Percentiles rank a stretch among this genome's conserved stretches.
These are phyloP conservation scores for Penicillium psychrosexuale DNA, from an alignment of 2,329 filamentous ascomycete genomes.

Conservation along the genomic window DNA sequence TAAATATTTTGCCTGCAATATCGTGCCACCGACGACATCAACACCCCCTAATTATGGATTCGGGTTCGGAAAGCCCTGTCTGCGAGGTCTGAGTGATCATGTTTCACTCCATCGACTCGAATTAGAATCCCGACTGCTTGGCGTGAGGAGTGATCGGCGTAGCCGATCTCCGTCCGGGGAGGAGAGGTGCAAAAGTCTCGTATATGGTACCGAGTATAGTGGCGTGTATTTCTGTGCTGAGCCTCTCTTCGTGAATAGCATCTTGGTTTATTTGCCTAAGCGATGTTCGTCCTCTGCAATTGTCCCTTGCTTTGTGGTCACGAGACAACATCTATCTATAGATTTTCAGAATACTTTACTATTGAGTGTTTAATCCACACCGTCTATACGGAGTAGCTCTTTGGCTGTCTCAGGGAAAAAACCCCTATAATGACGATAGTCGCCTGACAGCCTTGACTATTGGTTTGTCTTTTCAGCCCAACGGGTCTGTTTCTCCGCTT, in stretches of 20 bases:
- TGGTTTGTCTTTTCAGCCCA: neutral
- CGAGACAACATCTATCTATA: neutral
- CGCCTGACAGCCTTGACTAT: neutral
- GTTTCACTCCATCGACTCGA: constrained; percentile 18
- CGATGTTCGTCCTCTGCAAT: neutral
- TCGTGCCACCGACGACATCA: neutral
- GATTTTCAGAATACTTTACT: neutral
- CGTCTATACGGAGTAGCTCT: neutral
- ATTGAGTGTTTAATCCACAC: neutral
- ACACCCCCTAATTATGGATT: constrained; percentile 7
- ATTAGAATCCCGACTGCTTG: constrained; percentile 12
- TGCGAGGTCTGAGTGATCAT: constrained; percentile 11
- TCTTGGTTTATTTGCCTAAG: neutral
- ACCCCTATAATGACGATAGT: neutral
- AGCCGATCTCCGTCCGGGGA: constrained; percentile 1
- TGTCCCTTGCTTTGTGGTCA: neutral
- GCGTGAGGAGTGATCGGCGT: constrained; percentile 7
- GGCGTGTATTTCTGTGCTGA: neutral
- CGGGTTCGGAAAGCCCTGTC: constrained; percentile 3
- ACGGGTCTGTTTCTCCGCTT: neutral
- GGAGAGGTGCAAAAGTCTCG: neutral
- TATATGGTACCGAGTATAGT: neutral
- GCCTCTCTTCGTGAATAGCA: neutral
- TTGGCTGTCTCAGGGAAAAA: neutral
- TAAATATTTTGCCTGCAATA: neutral